Evolutionary conservation across 2,329 filamentous ascomycete species (phyloP).

Genomic region (Scedosporium aurantiacum): DNA sequence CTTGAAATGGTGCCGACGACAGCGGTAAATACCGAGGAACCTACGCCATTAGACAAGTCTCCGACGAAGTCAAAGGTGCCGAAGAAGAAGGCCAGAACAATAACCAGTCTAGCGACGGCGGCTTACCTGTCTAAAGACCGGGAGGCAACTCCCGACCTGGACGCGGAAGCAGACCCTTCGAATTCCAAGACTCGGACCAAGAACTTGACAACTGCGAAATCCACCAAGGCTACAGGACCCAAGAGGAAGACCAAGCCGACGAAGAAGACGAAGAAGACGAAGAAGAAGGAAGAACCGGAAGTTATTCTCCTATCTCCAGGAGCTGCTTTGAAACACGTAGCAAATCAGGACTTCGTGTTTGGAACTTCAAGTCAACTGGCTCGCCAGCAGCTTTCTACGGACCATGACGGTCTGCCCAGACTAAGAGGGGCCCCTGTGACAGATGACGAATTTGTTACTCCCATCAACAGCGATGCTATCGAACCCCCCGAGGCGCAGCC

Average conservation of each 20-base stretch:
- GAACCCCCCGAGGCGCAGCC: constrained; percentile 19
- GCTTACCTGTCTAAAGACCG: constrained; percentile 39
- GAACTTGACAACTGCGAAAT: constrained; percentile 8
- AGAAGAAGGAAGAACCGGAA: constrained; percentile 20
- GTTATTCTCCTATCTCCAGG: constrained; percentile 53
- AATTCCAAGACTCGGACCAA: background rate
- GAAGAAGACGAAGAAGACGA: constrained; percentile 22
- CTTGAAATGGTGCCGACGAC: constrained; percentile 36
- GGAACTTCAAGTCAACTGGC: constrained; percentile 78
- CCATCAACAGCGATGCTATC: constrained; percentile 26
- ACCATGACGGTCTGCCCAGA: constrained; percentile 13
- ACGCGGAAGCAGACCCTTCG: constrained; percentile 19
- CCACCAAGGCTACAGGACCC: constrained; percentile 20
- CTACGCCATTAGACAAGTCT: constrained; percentile 23
- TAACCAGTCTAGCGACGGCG: constrained; percentile 68
- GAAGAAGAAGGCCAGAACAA: constrained; percentile 63
- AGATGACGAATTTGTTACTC: constrained; percentile 27
- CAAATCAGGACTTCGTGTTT: constrained; percentile 68
- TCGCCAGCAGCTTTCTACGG: constrained; percentile 54
- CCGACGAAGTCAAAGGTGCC: constrained; percentile 31
- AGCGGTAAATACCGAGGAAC: constrained; percentile 13
- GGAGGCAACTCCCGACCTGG: constrained; percentile 19
- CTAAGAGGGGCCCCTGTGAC: constrained; percentile 12
- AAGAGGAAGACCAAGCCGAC: constrained; percentile 22
- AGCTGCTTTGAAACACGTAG: constrained; percentile 54